These are phyloP conservation scores for Clarireedia hainanense DNA, from an alignment of 2,329 filamentous ascomycete species.

Conservation along the genomic window DNA sequence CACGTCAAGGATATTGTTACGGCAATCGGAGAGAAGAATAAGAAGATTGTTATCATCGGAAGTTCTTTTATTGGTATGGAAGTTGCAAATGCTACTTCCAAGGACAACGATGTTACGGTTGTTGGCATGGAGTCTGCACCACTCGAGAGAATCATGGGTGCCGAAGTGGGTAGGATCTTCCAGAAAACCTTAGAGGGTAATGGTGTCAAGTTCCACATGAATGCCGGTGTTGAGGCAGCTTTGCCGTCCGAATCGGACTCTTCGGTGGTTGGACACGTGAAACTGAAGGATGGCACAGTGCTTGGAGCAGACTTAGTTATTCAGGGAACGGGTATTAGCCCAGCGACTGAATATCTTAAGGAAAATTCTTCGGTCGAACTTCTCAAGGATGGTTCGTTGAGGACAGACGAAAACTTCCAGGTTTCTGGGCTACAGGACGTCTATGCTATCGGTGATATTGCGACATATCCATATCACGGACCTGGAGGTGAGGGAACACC, in stretches of 20 bases:
- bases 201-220: constrained; percentile 82
- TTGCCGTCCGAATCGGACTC: constrained; percentile 59
- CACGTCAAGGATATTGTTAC: constrained; percentile 70
- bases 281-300: constrained; percentile 76
- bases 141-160: constrained; percentile 78
- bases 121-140: constrained; percentile 84
- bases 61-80: constrained; percentile 98
- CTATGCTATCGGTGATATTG: constrained; percentile 91
- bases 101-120: constrained; percentile 76
- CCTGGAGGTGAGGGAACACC: constrained; percentile 69
- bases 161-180: constrained; percentile 72
- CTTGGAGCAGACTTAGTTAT: constrained; percentile 86
- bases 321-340: constrained; percentile 80
- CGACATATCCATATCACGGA: constrained; percentile 87
- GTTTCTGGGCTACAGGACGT: constrained; percentile 73
- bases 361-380: constrained; percentile 63
- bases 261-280: constrained; percentile 69
- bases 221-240: constrained; percentile 74
- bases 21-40: constrained; percentile 74
- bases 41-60: constrained; percentile 88
- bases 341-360: constrained; percentile 75
- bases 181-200: constrained; percentile 73
- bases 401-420: constrained; percentile 71
- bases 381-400: constrained; percentile 77
- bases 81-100: constrained; percentile 73